Conservation (phyloP, 78 protist species). For the Dictyostelium capitatum region DNA sequence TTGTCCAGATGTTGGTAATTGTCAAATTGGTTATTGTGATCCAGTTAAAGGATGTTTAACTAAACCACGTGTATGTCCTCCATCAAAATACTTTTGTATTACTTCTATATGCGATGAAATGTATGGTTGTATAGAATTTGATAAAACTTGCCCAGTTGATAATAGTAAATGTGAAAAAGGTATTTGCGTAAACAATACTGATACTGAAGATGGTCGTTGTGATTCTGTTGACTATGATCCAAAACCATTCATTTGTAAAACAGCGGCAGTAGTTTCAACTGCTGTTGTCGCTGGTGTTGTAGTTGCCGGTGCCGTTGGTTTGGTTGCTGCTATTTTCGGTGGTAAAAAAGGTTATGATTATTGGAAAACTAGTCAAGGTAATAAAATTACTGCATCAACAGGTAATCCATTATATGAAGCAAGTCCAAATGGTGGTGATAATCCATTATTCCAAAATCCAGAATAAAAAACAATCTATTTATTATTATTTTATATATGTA, state of each 20-base stretch:
- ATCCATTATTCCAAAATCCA: slow-evolving; percentile 12
- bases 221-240: slow-evolving; percentile 21
- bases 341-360: slow-evolving; percentile 28
- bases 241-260: slow-evolving; percentile 20
- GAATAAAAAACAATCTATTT: no score
- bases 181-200: not conserved
- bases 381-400: slow-evolving; percentile 25
- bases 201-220: not conserved
- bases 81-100: not conserved
- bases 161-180: slow-evolving; percentile 29
- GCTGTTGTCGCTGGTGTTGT: slow-evolving; percentile 45
- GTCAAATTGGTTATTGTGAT: slow-evolving; percentile 29
- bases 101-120: slow-evolving; percentile 5
- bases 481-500: no score
- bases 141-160: slow-evolving; percentile 1
- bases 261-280: slow-evolving; percentile 13
- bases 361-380: slow-evolving; percentile 14
- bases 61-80: not conserved
- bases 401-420: slow-evolving; percentile 59
- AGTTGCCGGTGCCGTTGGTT: slow-evolving; percentile 35
- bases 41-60: slow-evolving; percentile 4
- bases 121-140: slow-evolving; percentile 36
- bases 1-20: not conserved
- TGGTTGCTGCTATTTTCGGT: not conserved
- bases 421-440: slow-evolving; percentile 32